These are phyloP conservation scores for Austroboletus festivus DNA, from an alignment of 768 basidiomycete species.

Conservation along the genomic window DNA sequence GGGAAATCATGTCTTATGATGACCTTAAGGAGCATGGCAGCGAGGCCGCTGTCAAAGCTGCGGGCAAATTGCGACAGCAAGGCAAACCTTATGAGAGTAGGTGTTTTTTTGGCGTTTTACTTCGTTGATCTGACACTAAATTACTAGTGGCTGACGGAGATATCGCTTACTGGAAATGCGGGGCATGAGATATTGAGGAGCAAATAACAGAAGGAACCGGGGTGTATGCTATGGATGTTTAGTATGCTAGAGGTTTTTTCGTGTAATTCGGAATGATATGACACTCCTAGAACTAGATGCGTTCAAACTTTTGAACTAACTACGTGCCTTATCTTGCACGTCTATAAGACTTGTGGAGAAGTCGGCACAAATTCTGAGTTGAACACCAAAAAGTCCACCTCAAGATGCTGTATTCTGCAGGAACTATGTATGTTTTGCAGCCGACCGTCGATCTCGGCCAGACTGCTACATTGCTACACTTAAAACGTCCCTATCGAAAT, in stretches of 20 bases:
- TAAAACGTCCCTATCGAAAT: no score
- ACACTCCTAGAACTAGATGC: not conserved
- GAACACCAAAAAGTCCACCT: no score
- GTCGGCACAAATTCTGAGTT: no score
- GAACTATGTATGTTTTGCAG: not conserved
- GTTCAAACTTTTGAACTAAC: not conserved
- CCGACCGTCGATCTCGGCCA: not conserved
- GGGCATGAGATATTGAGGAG: slow-evolving; percentile 36
- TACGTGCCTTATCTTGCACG: no score
- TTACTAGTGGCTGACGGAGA: slow-evolving; percentile 78
- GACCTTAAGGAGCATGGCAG: slow-evolving; percentile 91
- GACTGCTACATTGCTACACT: not conserved
- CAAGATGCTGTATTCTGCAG: no score
- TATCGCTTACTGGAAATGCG: slow-evolving; percentile 90
- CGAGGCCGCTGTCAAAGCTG: slow-evolving; percentile 89
- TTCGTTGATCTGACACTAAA: slow-evolving; percentile 6
- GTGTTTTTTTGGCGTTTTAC: slow-evolving; percentile 26
- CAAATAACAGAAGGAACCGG: not conserved
- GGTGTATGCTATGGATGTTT: slow-evolving; percentile 9
- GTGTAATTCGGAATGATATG: slow-evolving; percentile 10
- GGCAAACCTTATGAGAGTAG: slow-evolving; percentile 95
- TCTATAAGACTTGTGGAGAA: no score
- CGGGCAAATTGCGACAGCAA: slow-evolving; percentile 91
- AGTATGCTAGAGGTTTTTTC: slow-evolving; percentile 10
- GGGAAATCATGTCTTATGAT: slow-evolving; percentile 91